These are phyloP conservation scores for Vigna radiata DNA, from an alignment of 306 rosid species.

Conservation along the genomic window DNA sequence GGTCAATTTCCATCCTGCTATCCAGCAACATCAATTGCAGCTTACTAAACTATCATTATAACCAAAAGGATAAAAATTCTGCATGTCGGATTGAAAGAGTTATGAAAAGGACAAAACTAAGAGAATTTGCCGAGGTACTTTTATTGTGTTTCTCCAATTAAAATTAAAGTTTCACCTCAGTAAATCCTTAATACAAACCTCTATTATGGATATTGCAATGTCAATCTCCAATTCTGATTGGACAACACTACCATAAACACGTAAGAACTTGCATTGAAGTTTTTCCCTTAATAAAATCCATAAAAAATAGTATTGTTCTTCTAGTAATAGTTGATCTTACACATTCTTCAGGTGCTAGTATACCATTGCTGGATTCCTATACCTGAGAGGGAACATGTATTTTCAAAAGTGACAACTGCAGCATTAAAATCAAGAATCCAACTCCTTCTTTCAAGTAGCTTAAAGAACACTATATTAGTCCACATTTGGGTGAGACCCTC, in stretches of 20 bases:
- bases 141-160: not conserved
- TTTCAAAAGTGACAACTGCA: slow-evolving; percentile 24
- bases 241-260: not conserved
- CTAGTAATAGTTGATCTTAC: not conserved
- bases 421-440: not conserved
- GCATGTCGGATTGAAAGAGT: not conserved
- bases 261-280: not conserved
- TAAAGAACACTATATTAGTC: not conserved
- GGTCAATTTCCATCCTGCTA: slow-evolving; percentile 9
- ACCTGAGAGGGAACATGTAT: not conserved
- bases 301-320: not conserved
- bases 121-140: not conserved
- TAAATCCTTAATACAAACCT: not conserved
- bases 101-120: not conserved
- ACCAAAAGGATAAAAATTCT: not conserved
- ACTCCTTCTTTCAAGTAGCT: not conserved
- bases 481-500: not conserved
- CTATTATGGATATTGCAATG: not conserved
- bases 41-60: not conserved
- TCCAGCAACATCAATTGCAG: not conserved
- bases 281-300: not conserved
- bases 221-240: not conserved
- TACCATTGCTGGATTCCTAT: slow-evolving; percentile 5
- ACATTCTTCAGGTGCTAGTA: not conserved
- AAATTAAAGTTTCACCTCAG: not conserved